Percentiles rank a stretch among this genome's conserved stretches.
Evolutionary conservation across 176 grass and related monocot genomes (phyloP).

Genomic region (Chrysopogon serrulatus): DNA sequence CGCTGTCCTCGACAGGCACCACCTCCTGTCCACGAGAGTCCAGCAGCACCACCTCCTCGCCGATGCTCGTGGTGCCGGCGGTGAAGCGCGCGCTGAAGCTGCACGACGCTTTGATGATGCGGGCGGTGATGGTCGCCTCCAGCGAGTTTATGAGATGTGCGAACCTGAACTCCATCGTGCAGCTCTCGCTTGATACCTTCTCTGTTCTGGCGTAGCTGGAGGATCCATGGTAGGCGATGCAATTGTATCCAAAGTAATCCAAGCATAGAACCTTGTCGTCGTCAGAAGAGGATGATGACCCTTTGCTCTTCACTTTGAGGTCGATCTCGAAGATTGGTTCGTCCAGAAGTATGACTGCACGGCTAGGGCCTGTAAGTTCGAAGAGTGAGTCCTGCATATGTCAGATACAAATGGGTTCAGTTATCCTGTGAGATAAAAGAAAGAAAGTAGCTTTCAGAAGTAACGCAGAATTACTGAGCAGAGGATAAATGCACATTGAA

Average conservation of each 20-base stretch:
- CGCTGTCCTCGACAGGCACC: not conserved
- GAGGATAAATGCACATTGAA: too few species aligned
- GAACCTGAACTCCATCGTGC: not conserved
- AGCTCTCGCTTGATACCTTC: not conserved
- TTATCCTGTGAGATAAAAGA: not conserved
- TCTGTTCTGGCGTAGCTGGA: not conserved
- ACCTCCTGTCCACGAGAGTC: not conserved
- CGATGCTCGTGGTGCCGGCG: not conserved
- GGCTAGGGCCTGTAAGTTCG: not conserved
- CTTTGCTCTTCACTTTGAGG: not conserved
- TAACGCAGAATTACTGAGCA: too few species aligned
- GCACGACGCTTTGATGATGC: not conserved
- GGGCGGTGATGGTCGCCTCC: not conserved
- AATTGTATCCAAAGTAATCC: too few species aligned
- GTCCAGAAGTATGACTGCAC: not conserved
- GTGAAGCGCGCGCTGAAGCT: not conserved
- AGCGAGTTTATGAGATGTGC: not conserved
- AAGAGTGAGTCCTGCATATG: not conserved
- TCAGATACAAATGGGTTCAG: not conserved
- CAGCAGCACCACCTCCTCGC: conserved; percentile 6
- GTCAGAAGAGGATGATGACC: not conserved
- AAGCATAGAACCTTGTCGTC: not conserved
- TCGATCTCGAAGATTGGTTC: not conserved
- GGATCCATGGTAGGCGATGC: too few species aligned
- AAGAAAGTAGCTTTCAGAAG: too few species aligned